Base-by-base conservation (phyloP, 176 grass and related monocot species). In the Aegilops longissima region DNA sequence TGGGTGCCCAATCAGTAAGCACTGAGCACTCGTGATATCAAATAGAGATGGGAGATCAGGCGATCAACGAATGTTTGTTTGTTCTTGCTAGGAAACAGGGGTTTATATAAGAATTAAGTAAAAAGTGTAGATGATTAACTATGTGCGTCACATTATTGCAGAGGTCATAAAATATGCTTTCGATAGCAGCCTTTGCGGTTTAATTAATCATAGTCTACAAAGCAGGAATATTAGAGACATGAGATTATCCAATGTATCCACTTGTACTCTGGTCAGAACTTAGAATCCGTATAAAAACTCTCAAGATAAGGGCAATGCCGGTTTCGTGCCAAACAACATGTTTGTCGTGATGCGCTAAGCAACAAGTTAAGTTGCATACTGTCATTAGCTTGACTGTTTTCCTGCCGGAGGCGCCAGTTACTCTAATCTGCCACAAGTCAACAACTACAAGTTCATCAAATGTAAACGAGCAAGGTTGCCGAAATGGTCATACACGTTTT, bases 291-390 rank as follows among this genome's bases (percentile, higher is more conserved):
- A 5, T 35, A 5, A 73, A 25, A 63, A 51, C 34, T 72, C 4
- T 47, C 36, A 51, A 83, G 52, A 78, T 71, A 84, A 79, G 66
- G 74, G 35, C 77, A 56, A 31, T 18, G 54, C 21, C 18, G 2
- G 54, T 58, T 58, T 58, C 54, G 1, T 20, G 54, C 54, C 7
- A 58, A 20, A 58, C 2, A 58, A 21, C 2, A 58, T 3, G 54
- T 58, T 54, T 54, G 4, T 54, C 51, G 1, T 74, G 14, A 68
- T 85, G 12, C 12, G 24, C 58, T 45, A 81, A 85, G 31, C 42
- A 89, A 89, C 35, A 21, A 68, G 81, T 3, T 59, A 59, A 59
- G 44, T 47, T 44, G 24, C 66, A 85, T 35, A 67, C 56, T 59
- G 56, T 20, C 56, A 59, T 59, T 59, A 1, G 56, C 56, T 9